Evolutionary conservation across 176 grass and related monocot genomes (phyloP).

Genomic region (Melocanna baccifera): DNA sequence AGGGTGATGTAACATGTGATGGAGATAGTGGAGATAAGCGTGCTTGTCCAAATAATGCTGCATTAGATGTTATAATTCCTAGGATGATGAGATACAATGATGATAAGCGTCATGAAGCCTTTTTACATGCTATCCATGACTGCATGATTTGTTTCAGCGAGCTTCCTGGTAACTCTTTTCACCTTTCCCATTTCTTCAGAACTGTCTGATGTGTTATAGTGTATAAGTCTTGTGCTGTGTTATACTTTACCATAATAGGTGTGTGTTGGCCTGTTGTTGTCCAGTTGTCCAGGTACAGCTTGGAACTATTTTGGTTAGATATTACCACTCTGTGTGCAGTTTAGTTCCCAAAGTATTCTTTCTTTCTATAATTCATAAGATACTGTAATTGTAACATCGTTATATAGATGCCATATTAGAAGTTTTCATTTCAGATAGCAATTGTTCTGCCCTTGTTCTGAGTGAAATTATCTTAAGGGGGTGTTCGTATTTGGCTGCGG

Average conservation of each 20-base stretch:
- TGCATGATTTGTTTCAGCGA: constrained; percentile 72
- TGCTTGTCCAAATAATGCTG: constrained; percentile 32
- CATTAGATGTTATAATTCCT: constrained; percentile 62
- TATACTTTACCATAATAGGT: constrained; percentile 10
- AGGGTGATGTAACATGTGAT: constrained; percentile 5
- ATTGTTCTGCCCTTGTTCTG: background rate
- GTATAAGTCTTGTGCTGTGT: constrained; percentile 8
- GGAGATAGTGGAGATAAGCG: constrained; percentile 39
- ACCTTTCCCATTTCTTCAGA: background rate
- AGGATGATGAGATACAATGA: constrained; percentile 62
- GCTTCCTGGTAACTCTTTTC: constrained; percentile 43
- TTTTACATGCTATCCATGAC: constrained; percentile 57
- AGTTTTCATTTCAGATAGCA: background rate
- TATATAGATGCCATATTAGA: background rate
- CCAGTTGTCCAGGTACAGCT: background rate
- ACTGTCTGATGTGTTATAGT: background rate
- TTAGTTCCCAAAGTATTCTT: background rate
- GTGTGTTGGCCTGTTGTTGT: background rate
- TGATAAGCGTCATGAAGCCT: constrained; percentile 50
- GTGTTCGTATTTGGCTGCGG: too few relatives aligned
- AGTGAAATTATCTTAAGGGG: background rate
- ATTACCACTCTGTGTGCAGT: background rate
- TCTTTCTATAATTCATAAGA: background rate
- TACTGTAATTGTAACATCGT: background rate
- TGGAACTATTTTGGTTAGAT: constrained; percentile 13